Evolutionary conservation across 83 land plant genomes (phyloP).

Genomic region (Thuja plicata): DNA sequence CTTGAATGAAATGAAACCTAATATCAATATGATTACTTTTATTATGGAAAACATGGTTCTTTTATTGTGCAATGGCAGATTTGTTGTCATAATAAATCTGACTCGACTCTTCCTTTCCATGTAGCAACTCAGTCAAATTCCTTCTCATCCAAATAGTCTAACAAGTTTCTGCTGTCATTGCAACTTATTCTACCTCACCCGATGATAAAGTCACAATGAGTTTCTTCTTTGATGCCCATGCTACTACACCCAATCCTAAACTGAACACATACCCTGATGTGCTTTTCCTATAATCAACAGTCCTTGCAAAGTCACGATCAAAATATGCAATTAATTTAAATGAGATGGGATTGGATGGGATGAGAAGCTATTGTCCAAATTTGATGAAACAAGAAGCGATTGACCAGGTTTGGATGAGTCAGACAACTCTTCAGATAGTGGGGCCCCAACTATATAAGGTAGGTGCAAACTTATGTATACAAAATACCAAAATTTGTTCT

Average conservation of each 20-base stretch:
- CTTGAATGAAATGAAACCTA: background rate
- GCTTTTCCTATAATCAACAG: background rate
- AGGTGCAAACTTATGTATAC: no score
- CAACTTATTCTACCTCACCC: background rate
- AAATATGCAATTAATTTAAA: background rate
- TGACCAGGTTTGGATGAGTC: no score
- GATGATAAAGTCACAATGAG: background rate
- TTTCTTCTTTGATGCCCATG: slow-evolving; percentile 7
- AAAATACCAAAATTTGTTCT: no score
- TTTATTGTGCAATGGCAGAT: background rate
- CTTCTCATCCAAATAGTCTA: background rate
- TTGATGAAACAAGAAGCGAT: no score
- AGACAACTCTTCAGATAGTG: no score
- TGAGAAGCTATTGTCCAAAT: no score
- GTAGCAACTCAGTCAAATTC: background rate
- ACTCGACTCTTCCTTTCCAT: background rate
- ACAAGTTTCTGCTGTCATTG: background rate
- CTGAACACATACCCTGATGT: background rate
- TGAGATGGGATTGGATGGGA: no score
- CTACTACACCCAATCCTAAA: no score
- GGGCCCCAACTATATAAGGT: no score
- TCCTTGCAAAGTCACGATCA: background rate
- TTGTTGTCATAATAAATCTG: background rate
- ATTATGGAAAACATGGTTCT: background rate
- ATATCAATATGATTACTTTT: background rate